Evolutionary conservation across 495 filamentous ascomycete genomes (phyloP).

Genomic region (Trichoderma orchidacearum): DNA sequence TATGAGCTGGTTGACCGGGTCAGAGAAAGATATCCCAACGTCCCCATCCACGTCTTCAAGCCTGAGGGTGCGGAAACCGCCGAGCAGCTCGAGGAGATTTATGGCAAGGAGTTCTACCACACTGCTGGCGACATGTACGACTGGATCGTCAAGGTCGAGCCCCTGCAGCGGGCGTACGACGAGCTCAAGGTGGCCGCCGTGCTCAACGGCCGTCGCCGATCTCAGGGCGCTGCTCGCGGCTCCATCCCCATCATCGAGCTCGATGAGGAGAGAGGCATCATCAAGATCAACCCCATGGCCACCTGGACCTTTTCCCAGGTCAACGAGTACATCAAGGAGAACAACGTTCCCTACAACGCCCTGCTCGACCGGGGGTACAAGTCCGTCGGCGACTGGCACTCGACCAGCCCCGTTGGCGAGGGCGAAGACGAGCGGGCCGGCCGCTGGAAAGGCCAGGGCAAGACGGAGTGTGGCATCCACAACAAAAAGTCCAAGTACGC

Average conservation of each 20-base stretch:
- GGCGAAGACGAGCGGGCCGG: conserved; percentile 95
- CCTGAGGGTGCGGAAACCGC: conserved; percentile 56
- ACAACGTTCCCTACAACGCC: conserved; percentile 87
- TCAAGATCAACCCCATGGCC: conserved; percentile 98
- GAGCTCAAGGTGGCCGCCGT: conserved; percentile 85
- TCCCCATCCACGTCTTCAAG: conserved; percentile 79
- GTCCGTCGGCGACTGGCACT: conserved; percentile 96
- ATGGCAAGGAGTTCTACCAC: conserved; percentile 80
- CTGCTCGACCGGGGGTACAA: conserved; percentile 89
- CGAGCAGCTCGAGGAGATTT: conserved; percentile 63
- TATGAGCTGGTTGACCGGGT: conserved; percentile 68
- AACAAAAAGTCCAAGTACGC: conserved; percentile 90
- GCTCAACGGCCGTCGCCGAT: conserved; percentile 83
- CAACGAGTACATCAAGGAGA: conserved; percentile 66
- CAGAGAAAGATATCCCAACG: conserved; percentile 57
- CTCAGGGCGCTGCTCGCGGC: conserved; percentile 87
- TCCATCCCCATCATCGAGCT: conserved; percentile 81
- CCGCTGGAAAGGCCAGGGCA: conserved; percentile 86
- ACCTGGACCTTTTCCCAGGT: conserved; percentile 93
- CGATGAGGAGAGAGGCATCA: conserved; percentile 69
- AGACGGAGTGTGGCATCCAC: conserved; percentile 98
- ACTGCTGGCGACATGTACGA: conserved; percentile 81
- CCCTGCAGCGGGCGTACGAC: conserved; percentile 79
- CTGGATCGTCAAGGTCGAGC: conserved; percentile 95
- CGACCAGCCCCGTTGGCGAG: conserved; percentile 75